These are phyloP conservation scores for Paracorniculantispora psalliotae DNA, from an alignment of 2,329 filamentous ascomycete genomes.

Conservation along the genomic window DNA sequence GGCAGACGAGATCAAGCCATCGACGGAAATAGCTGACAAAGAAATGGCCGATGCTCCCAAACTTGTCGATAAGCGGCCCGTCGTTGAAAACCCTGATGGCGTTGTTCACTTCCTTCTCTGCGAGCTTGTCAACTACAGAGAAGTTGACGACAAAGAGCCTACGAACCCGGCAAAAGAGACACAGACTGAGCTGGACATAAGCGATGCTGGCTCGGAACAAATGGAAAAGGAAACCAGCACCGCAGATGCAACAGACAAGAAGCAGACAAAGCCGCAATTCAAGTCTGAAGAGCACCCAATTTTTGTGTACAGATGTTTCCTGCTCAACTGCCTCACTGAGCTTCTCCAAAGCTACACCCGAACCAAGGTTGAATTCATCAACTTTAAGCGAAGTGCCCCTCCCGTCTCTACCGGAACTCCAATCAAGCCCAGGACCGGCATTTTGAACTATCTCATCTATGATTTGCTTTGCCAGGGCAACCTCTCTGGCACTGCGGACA, in stretches of 20 bases:
- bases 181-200: slow-evolving; percentile 30
- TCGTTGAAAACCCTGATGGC: slow-evolving; percentile 88
- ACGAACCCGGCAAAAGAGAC: slow-evolving; percentile 38
- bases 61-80: slow-evolving; percentile 69
- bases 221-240: slow-evolving; percentile 25
- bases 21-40: slow-evolving; percentile 55
- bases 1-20: slow-evolving; percentile 49
- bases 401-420: slow-evolving; percentile 80
- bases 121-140: slow-evolving; percentile 85
- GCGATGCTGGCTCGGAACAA: slow-evolving; percentile 19
- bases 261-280: slow-evolving; percentile 67
- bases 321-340: slow-evolving; percentile 88
- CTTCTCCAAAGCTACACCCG: slow-evolving; percentile 87
- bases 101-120: slow-evolving; percentile 93
- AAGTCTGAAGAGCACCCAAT: slow-evolving; percentile 92
- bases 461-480: slow-evolving; percentile 62
- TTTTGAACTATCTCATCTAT: slow-evolving; percentile 89
- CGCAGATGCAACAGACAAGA: slow-evolving; percentile 52
- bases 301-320: slow-evolving; percentile 92
- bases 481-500: slow-evolving; percentile 65
- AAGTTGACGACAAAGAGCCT: slow-evolving; percentile 80
- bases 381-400: slow-evolving; percentile 89
- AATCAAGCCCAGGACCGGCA: slow-evolving; percentile 86
- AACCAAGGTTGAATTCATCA: slow-evolving; percentile 97
- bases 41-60: slow-evolving; percentile 63